Conservation (phyloP, 768 basidiomycete genomes). For the Leccinum aurantiacum region DNA sequence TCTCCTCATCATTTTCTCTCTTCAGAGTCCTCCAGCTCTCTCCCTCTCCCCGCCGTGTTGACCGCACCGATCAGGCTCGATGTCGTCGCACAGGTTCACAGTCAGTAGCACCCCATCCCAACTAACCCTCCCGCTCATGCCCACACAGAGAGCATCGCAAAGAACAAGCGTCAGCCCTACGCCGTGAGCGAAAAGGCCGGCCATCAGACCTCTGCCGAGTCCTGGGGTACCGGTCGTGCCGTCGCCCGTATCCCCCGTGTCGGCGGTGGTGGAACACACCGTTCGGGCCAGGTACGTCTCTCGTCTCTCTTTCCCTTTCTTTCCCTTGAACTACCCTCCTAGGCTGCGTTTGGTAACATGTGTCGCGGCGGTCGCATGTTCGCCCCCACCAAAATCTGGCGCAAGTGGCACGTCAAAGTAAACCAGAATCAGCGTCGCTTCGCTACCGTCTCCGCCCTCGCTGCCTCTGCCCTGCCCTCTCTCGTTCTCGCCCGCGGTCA, state of each 20-base stretch:
- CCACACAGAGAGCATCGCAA: slow-evolving; percentile 85
- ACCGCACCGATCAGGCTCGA: slow-evolving; percentile 98
- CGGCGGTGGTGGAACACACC: slow-evolving; percentile 96
- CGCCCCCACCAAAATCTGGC: slow-evolving; percentile 99
- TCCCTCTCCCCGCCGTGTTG: slow-evolving; percentile 93
- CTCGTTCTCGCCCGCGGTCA: slow-evolving; percentile 99
- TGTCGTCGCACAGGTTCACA: slow-evolving; percentile 98
- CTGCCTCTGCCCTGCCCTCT: slow-evolving; percentile 92
- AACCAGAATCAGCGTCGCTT: slow-evolving; percentile 99
- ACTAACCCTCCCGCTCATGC: not conserved
- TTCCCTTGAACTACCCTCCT: slow-evolving; percentile 6
- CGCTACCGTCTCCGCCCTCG: slow-evolving; percentile 95
- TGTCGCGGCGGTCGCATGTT: slow-evolving; percentile 99
- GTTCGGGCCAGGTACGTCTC: slow-evolving; percentile 80
- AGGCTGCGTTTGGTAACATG: slow-evolving; percentile 99
- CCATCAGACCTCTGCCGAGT: slow-evolving; percentile 98
- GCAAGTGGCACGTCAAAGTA: slow-evolving; percentile 99
- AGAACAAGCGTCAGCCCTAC: slow-evolving; percentile 98
- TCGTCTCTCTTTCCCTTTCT: not conserved
- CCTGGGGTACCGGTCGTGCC: slow-evolving; percentile 99
- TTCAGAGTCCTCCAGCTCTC: slow-evolving; percentile 80
- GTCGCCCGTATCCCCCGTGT: slow-evolving; percentile 99
- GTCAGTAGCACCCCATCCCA: slow-evolving; percentile 52
- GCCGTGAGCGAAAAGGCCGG: slow-evolving; percentile 97
- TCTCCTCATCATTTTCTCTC: not conserved